These are phyloP conservation scores for Aspergillus eucalypticola DNA, from an alignment of 2,329 filamentous ascomycete genomes.

Conservation along the genomic window DNA sequence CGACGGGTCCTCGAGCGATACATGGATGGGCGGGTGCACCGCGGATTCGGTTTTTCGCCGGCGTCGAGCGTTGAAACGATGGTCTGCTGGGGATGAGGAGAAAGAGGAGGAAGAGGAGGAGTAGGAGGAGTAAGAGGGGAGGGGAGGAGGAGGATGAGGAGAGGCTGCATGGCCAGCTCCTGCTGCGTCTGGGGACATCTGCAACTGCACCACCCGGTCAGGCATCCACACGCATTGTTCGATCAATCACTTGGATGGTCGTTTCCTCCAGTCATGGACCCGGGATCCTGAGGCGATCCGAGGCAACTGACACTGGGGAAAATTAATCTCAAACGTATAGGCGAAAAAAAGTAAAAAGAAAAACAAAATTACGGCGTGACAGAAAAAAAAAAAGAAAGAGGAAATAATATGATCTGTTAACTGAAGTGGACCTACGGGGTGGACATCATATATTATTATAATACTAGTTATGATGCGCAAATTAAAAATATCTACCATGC, in stretches of 20 bases:
- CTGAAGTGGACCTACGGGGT: slow-evolving; percentile 11
- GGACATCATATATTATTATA: slow-evolving; percentile 9
- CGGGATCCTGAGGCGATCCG: background rate
- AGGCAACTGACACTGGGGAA: background rate
- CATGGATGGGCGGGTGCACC: slow-evolving; percentile 20
- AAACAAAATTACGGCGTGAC: background rate
- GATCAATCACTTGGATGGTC: slow-evolving; percentile 12
- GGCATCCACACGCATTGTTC: slow-evolving; percentile 22
- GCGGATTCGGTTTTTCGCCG: slow-evolving; percentile 25
- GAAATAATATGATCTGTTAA: slow-evolving; percentile 15
- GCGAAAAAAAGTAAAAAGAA: slow-evolving; percentile 1
- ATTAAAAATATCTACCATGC: slow-evolving; percentile 7
- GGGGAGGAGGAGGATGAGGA: background rate
- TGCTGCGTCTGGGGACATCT: slow-evolving; percentile 21
- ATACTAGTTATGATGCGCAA: slow-evolving; percentile 5
- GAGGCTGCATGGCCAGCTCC: slow-evolving; percentile 18
- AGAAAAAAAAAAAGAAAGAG: background rate
- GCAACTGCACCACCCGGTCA: slow-evolving; percentile 19
- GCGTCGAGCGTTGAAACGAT: slow-evolving; percentile 11
- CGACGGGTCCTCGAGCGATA: slow-evolving; percentile 9
- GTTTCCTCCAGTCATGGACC: background rate
- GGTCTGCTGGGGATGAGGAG: slow-evolving; percentile 10
- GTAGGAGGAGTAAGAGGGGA: background rate
- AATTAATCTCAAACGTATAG: background rate
- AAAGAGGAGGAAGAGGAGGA: background rate